A percentile compares a stretch with the other conserved stretches of the same genome.
These are phyloP conservation scores for Tricholoma matsutake DNA, from an alignment of 768 basidiomycete species.

Conservation along the genomic window DNA sequence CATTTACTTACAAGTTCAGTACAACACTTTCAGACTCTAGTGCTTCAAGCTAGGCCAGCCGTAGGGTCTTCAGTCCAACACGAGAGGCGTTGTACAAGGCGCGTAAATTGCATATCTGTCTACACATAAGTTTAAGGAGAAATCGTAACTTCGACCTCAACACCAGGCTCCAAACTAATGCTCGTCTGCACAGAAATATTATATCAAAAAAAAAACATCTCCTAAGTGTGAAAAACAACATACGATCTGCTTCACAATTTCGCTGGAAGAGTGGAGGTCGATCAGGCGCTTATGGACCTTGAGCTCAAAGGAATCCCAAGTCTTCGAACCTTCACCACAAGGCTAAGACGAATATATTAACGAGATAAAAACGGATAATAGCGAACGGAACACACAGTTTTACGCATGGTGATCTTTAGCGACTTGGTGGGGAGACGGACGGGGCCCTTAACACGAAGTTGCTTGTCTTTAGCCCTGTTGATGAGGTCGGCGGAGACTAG, in stretches of 20 bases:
- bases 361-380: not conserved
- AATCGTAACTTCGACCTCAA: constrained; percentile 98
- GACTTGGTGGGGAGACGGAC: constrained; percentile 99
- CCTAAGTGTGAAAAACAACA: constrained; percentile 30
- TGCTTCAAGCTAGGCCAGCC: too few relatives aligned
- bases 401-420: constrained; percentile 98
- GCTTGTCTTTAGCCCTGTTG: constrained; percentile 99
- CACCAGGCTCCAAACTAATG: constrained; percentile 98
- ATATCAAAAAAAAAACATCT: not conserved
- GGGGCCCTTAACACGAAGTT: constrained; percentile 98
- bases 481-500: constrained; percentile 94
- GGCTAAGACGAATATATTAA: constrained; percentile 48
- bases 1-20: too few relatives aligned
- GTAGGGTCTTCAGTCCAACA: too few relatives aligned
- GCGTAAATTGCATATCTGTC: not conserved
- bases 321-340: constrained; percentile 99
- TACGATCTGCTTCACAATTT: constrained; percentile 99
- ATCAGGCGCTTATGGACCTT: constrained; percentile 99
- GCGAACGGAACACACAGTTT: constrained; percentile 65
- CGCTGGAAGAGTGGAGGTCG: constrained; percentile 96
- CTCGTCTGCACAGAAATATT: constrained; percentile 66
- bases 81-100: not conserved
- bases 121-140: constrained; percentile 48
- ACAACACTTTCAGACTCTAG: too few relatives aligned
- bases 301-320: constrained; percentile 99